These are phyloP conservation scores for Delitschia confertaspora DNA, from an alignment of 495 filamentous ascomycete species.

Conservation along the genomic window DNA sequence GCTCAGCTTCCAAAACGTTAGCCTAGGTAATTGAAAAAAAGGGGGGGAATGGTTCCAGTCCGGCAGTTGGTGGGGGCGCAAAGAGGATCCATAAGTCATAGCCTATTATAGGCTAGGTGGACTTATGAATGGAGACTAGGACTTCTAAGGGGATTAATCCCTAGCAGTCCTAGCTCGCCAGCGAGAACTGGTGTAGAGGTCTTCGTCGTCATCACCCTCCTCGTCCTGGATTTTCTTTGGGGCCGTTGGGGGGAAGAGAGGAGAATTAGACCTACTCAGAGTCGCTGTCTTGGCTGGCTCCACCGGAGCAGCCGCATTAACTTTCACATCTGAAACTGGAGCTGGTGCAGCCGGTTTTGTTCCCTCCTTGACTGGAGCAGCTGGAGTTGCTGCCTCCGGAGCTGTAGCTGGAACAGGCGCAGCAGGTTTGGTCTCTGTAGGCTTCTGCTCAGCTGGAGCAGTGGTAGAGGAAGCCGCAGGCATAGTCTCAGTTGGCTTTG, in stretches of 20 bases:
- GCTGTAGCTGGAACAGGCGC: slow-evolving; percentile 15
- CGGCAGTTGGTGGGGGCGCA: too few species aligned
- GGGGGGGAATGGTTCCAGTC: too few species aligned
- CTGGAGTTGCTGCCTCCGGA: slow-evolving; percentile 7
- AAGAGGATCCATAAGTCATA: too few species aligned
- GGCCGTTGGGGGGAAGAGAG: background rate
- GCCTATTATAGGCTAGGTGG: too few species aligned
- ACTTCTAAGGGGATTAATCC: too few species aligned
- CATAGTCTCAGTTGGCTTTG: slow-evolving; percentile 18
- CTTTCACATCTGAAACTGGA: slow-evolving; percentile 7
- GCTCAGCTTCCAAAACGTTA: slow-evolving; percentile 10
- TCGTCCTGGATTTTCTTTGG: too few species aligned
- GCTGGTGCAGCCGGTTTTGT: slow-evolving; percentile 6
- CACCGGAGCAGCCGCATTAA: slow-evolving; percentile 12
- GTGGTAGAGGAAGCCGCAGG: slow-evolving; percentile 9
- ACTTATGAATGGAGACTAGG: too few species aligned
- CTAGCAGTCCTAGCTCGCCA: too few species aligned
- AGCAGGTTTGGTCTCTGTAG: slow-evolving; percentile 22
- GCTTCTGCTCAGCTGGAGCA: slow-evolving; percentile 15
- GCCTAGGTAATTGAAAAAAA: too few species aligned
- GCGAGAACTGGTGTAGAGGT: too few species aligned
- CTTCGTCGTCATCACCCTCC: too few species aligned
- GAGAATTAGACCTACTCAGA: slow-evolving; percentile 14
- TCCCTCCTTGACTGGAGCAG: slow-evolving; percentile 1
- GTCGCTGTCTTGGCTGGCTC: slow-evolving; percentile 22